These are phyloP conservation scores for bread wheat (Triticum aestivum) DNA, from an alignment of 176 grass and related monocot genomes.

Conservation along the genomic window IWGSC_CS_RefSeq_v2.1 NC_057812.1:9042466-9042965, in stretches of 20 bases:
- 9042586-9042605: not conserved
- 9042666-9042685: not conserved
- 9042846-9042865: too few species aligned
- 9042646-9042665: not conserved
- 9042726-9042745: not conserved
- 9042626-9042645: not conserved
- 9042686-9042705: not conserved
- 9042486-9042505: too few species aligned
- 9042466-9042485: not conserved
- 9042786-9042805: too few species aligned
- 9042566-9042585: not conserved
- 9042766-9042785: too few species aligned
- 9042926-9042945: slow-evolving; percentile 80
- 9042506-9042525: too few species aligned
- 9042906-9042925: slow-evolving; percentile 71
- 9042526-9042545: too few species aligned
- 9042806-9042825: too few species aligned
- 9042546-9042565: too few species aligned
- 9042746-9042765: too few species aligned
- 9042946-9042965: slow-evolving; percentile 77
- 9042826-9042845: too few species aligned
- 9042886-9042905: not conserved
- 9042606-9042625: not conserved
- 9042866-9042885: too few species aligned
- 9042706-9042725: not conserved